phyloP scores from a whole-genome alignment of 495 filamentous ascomycete genomes.

The Tuber borchii region DNA sequence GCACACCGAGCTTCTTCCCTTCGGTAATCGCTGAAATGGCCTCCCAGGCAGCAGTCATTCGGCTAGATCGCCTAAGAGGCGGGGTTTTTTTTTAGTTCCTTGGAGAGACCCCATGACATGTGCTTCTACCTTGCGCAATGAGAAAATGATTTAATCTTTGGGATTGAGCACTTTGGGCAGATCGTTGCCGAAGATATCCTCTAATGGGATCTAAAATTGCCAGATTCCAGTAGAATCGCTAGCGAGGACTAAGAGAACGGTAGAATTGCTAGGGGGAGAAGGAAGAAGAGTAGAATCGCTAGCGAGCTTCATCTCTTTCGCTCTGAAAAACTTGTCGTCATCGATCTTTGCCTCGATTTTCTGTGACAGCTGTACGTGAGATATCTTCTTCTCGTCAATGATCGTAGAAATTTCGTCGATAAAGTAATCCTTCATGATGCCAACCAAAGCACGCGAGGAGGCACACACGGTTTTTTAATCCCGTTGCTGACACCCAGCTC shows the following conservation, averaged over 20 bases:
- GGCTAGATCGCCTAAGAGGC: no score
- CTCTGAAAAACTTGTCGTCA: slow-evolving; percentile 84
- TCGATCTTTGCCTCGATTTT: slow-evolving; percentile 88
- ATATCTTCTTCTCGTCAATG: slow-evolving; percentile 91
- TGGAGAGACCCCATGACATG: no score
- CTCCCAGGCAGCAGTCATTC: no score
- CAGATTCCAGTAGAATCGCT: no score
- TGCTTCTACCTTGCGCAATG: no score
- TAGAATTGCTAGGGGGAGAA: no score
- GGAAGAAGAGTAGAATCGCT: no score
- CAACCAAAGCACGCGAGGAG: slow-evolving; percentile 84
- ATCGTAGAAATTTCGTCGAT: slow-evolving; percentile 95
- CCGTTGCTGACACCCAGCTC: slow-evolving; percentile 3
- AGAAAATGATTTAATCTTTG: no score
- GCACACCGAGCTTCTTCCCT: background rate
- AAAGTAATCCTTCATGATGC: slow-evolving; percentile 86
- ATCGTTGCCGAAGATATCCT: background rate
- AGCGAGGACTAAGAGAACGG: no score
- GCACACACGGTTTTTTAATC: slow-evolving; percentile 75
- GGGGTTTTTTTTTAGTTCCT: no score
- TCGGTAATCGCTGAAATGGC: slow-evolving; percentile 1
- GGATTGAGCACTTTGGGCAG: background rate
- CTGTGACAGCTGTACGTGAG: slow-evolving; percentile 71
- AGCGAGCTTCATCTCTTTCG: slow-evolving; percentile 65
- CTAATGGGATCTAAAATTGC: no score